Conservation (phyloP, 2,329 filamentous ascomycete species). For the Hymenoscyphus repandus region DNA sequence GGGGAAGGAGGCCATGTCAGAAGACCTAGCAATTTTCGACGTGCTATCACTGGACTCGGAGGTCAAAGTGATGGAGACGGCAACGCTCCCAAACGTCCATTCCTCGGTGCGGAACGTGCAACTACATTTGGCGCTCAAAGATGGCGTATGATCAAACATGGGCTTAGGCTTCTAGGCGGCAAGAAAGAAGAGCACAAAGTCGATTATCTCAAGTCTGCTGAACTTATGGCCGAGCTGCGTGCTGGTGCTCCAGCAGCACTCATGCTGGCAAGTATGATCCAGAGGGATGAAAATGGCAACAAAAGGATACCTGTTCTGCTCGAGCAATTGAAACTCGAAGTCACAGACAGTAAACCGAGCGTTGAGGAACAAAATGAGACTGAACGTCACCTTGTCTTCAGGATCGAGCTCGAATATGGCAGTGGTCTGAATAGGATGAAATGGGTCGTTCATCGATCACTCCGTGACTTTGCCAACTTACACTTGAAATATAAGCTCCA, state of each 20-base stretch:
- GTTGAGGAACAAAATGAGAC: constrained; percentile 48
- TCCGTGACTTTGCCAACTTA: constrained; percentile 86
- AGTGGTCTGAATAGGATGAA: constrained; percentile 94
- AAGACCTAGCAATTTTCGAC: constrained; percentile 58
- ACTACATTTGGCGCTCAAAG: constrained; percentile 73
- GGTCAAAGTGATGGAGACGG: constrained; percentile 62
- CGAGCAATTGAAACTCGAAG: constrained; percentile 85
- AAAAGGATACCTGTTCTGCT: constrained; percentile 91
- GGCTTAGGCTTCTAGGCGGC: constrained; percentile 71
- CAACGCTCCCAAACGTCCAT: constrained; percentile 49
- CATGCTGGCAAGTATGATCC: constrained; percentile 95
- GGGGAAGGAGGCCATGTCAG: constrained; percentile 48
- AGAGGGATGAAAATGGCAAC: constrained; percentile 92
- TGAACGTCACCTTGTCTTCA: constrained; percentile 74
- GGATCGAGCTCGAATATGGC: constrained; percentile 91
- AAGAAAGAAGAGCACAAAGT: constrained; percentile 80
- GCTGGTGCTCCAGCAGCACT: constrained; percentile 90
- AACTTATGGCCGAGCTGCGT: constrained; percentile 89
- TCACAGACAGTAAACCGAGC: constrained; percentile 71
- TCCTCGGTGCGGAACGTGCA: constrained; percentile 60
- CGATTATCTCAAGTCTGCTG: constrained; percentile 91
- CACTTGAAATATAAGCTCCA: constrained; percentile 92
- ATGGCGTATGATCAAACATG: constrained; percentile 91
- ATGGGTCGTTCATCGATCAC: constrained; percentile 84
- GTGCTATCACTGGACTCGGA: constrained; percentile 54